These are phyloP conservation scores for Sporothrix euskadiensis DNA, from an alignment of 2,329 filamentous ascomycete genomes.

Conservation along the genomic window DNA sequence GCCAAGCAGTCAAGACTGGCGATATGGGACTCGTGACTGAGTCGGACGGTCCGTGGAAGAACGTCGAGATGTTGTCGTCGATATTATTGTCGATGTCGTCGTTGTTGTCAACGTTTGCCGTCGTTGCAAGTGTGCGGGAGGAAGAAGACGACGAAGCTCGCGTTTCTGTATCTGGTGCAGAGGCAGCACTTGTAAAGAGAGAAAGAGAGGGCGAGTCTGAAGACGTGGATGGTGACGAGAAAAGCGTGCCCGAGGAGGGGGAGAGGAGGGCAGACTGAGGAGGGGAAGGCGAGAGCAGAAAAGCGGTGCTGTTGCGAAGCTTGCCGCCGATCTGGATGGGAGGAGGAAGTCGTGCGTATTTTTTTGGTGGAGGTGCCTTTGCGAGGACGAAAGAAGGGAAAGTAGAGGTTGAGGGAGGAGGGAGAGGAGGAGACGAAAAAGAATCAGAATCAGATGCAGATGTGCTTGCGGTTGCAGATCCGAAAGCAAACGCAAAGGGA, in stretches of 20 bases:
- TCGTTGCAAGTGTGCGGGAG: not conserved
- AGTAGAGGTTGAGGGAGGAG: not conserved
- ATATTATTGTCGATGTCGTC: not conserved
- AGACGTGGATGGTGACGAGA: not conserved
- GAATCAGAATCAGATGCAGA: not conserved
- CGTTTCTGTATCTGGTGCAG: not conserved
- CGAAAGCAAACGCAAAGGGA: not conserved
- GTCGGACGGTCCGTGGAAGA: not conserved
- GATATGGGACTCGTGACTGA: not conserved
- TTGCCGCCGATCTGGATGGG: slow-evolving; percentile 16
- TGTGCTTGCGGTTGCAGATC: not conserved
- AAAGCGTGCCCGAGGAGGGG: not conserved
- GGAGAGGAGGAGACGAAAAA: not conserved
- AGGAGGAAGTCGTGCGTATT: not conserved
- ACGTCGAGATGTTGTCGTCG: not conserved
- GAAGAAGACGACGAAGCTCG: not conserved
- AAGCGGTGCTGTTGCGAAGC: not conserved
- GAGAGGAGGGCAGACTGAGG: slow-evolving; percentile 15
- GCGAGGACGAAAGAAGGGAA: not conserved
- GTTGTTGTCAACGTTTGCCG: not conserved
- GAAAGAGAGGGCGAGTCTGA: slow-evolving; percentile 7
- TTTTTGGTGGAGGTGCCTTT: not conserved
- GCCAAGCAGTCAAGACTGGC: slow-evolving; percentile 1
- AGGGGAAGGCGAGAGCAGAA: slow-evolving; percentile 19
- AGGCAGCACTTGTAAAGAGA: slow-evolving; percentile 1